Base-by-base conservation (phyloP, 371 early-diverging fungal species). In the Sporodiniella umbellata region DNA sequence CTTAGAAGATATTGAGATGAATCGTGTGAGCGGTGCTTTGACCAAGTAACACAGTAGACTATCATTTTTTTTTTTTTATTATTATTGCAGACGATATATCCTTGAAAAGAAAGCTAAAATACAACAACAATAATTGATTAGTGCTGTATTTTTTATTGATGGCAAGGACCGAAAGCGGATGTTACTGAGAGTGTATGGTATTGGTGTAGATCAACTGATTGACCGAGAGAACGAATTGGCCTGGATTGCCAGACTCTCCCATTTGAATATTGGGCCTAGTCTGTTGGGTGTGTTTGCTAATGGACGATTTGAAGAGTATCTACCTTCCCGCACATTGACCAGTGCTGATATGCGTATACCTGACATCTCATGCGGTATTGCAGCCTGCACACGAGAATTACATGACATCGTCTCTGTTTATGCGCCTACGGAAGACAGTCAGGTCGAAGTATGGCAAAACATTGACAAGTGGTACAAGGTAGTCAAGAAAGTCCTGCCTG, bases 291-390 rank as follows among this genome's bases (percentile, higher is more conserved):
- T 83, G 6, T 95, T 94, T 58, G 79, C 77, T 21, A 95, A 95
- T 54, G 95, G 95, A 8, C 80, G 95, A 8, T 77, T 95, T 40
- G 95, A 95, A 54, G 77, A 94, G 59, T 95, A 81, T 55, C 70
- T 95, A 4, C 84, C 89, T 30, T 87, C 90, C 15, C 72, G 68
- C 0, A 92, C 93, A 0, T 60, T 94, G 39, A 85, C 80, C 0
- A 76, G 76, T 45, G 65, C 70, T 5, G 89, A 90, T 26, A 74
- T 95, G n/a, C 72, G 87, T 8, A 57, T 80, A 35, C 79, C 85
- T 0, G 64, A 68, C 3, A 88, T 74, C 0, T 90, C 90, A 45
- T 66, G 68, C 18, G 72, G 79, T 22, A 90, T 95, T 58, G 94
- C 93, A 8, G 62, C 67, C 2, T 75, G 86, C 5, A 66, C 93